A percentile compares a stretch with the other conserved stretches of the same genome.
Conservation (phyloP, 495 filamentous ascomycete genomes). For the Lasiosphaeriaceae sp. region DNA sequence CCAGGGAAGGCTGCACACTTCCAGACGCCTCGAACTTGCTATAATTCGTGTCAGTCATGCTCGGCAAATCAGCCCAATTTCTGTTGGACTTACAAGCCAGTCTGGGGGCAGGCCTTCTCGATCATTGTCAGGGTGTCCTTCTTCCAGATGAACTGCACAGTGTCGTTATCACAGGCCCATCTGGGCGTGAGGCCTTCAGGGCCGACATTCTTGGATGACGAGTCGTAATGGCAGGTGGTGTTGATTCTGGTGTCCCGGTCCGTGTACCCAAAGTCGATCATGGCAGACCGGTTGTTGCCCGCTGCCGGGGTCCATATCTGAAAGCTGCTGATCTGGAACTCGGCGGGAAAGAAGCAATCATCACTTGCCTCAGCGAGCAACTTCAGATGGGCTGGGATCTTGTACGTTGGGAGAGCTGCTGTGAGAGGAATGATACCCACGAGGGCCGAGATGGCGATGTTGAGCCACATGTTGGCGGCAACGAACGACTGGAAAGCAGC, state of each 20-base stretch:
- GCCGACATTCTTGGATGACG: constrained; percentile 21
- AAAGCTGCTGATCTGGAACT: constrained; percentile 21
- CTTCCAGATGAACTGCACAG: constrained; percentile 50
- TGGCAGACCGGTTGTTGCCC: constrained; percentile 9
- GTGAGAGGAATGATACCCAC: constrained; percentile 6
- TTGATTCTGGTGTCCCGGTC: constrained; percentile 21
- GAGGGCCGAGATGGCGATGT: constrained; percentile 8
- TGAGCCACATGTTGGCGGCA: background rate
- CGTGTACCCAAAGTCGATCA: constrained; percentile 20
- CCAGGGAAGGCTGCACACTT: constrained; percentile 10
- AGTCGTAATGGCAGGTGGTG: constrained; percentile 27
- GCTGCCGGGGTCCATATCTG: constrained; percentile 15
- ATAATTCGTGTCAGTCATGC: background rate
- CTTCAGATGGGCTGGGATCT: constrained; percentile 6
- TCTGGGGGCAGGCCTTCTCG: constrained; percentile 27
- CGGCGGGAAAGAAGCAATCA: constrained; percentile 21
- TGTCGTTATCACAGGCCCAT: constrained; percentile 26
- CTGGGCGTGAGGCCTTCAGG: constrained; percentile 15
- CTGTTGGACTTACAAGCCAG: constrained; percentile 10
- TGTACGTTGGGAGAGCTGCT: constrained; percentile 12
- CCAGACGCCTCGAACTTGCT: constrained; percentile 18
- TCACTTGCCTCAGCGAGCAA: constrained; percentile 4
- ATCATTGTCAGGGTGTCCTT: constrained; percentile 30
- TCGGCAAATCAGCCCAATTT: background rate
- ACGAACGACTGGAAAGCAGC: background rate